phyloP scores from a whole-genome alignment of 1,284 basidiomycete genomes.

The Ustilago loliicola region DNA sequence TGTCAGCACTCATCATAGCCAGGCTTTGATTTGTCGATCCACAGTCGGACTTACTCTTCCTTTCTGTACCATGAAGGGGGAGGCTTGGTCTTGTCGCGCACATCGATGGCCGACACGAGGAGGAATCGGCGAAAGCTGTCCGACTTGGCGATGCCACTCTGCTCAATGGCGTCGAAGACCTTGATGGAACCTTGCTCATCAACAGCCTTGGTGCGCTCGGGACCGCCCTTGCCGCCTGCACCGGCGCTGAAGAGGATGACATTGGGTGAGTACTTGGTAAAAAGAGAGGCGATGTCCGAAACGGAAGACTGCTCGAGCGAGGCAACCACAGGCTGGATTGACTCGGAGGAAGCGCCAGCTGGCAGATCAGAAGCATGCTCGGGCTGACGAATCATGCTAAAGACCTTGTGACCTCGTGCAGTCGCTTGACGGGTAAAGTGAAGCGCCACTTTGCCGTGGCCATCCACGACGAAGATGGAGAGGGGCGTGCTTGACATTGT shows the following conservation, averaged over 20 bases:
- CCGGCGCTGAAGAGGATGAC: conserved; percentile 80
- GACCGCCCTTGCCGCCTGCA: conserved; percentile 78
- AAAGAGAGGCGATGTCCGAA: conserved; percentile 74
- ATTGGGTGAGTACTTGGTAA: conserved; percentile 73
- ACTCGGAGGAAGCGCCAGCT: conserved; percentile 20
- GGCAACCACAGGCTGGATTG: conserved; percentile 75
- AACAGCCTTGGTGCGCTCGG: conserved; percentile 78
- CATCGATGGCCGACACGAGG: conserved; percentile 77
- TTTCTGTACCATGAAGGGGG: conserved; percentile 48
- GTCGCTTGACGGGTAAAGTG: conserved; percentile 55
- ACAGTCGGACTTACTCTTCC: conserved; percentile 72
- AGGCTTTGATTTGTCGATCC: not conserved
- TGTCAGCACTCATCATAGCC: not conserved
- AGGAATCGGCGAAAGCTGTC: conserved; percentile 76
- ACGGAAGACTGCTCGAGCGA: conserved; percentile 76
- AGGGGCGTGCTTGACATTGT: conserved; percentile 33
- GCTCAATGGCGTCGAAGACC: conserved; percentile 80
- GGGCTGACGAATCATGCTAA: conserved; percentile 54
- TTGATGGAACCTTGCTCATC: conserved; percentile 81
- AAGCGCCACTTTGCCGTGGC: conserved; percentile 61
- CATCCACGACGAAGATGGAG: conserved; percentile 58
- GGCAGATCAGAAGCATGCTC: conserved; percentile 57
- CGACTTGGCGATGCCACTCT: conserved; percentile 71
- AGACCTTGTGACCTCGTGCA: conserved; percentile 50
- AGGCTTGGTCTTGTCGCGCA: conserved; percentile 74